A percentile compares a stretch with the other conserved stretches of the same genome.
These are phyloP conservation scores for Monosporascus ibericus DNA, from an alignment of 2,329 filamentous ascomycete species.

Conservation along the genomic window DNA sequence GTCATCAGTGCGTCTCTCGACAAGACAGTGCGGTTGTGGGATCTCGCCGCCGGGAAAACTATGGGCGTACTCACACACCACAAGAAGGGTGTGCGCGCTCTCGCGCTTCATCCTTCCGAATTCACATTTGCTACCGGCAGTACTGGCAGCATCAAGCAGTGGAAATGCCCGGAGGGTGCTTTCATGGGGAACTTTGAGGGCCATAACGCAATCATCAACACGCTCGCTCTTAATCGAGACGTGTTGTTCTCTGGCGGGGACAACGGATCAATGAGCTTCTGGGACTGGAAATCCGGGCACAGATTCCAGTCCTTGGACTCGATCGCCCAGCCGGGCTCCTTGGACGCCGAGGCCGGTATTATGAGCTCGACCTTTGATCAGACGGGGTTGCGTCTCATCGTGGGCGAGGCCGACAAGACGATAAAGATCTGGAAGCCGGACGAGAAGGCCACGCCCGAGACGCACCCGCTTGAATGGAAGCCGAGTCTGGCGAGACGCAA, in stretches of 20 bases:
- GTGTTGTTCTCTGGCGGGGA: constrained; percentile 92
- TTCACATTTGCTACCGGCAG: constrained; percentile 95
- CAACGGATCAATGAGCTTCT: constrained; percentile 95
- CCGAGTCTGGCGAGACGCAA: constrained; percentile 73
- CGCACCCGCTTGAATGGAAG: constrained; percentile 89
- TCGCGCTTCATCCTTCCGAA: constrained; percentile 81
- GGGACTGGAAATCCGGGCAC: constrained; percentile 97
- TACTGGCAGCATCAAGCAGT: constrained; percentile 94
- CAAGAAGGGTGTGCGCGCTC: constrained; percentile 89
- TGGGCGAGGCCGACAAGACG: constrained; percentile 94
- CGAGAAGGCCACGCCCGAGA: constrained; percentile 82
- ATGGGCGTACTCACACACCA: constrained; percentile 96
- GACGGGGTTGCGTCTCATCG: constrained; percentile 83
- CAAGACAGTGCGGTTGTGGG: constrained; percentile 86
- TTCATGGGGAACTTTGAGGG: constrained; percentile 99
- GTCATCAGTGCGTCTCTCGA: constrained; percentile 92
- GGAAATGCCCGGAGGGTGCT: constrained; percentile 95
- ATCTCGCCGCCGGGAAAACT: constrained; percentile 90
- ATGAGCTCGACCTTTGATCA: constrained; percentile 92
- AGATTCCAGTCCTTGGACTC: constrained; percentile 86
- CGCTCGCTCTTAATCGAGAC: constrained; percentile 85
- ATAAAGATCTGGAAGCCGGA: constrained; percentile 98
- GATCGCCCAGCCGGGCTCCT: constrained; percentile 84
- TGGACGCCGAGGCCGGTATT: constrained; percentile 90
- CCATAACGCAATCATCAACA: constrained; percentile 95